Base-by-base conservation (phyloP, 2,329 filamentous ascomycete genomes). In the Coniosporium tulheliwenetii region DNA sequence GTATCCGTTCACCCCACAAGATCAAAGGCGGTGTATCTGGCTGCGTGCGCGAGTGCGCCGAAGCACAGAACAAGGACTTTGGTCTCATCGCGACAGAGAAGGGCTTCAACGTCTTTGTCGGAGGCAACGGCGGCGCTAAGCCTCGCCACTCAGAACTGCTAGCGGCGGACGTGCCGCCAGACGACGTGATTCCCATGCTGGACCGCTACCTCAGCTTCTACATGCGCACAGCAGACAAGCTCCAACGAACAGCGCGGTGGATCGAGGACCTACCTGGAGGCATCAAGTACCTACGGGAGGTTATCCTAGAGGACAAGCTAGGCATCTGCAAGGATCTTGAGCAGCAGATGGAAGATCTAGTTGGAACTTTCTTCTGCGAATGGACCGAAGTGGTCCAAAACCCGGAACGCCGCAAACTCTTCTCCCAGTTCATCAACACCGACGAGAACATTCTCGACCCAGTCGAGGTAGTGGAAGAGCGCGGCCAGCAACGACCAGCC, bases 191-290 rank as follows among this genome's bases (percentile, higher is more conserved):
- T 8, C 77, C 84, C 1, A 81, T 94, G 43, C 67, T 94, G 2
- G 87, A 94, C 58, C 79, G 87, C 36, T 94, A 91, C 54, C 72
- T 94, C 16, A 85, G 87, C 63, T 89, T 94, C 67, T 94, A 94
- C 63, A 91, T 94, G 52, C 82, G 85, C 48, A 93, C 87, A 0
- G 86, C 85, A 36, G 86, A 94, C 64, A 86, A 83, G 55, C 75
- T 94, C 0, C 85, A 94, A 60, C 75, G 86, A 39, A 94, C 86
- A 19, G 86, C 86, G 0, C 73, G 85, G 16, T 94, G 86, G 86
- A 67, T 94, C 32, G 86, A 94, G 59, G 73, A 71, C 40, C 71
- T 93, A 0, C 85, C 86, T 0, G 86, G 85, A 5, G 86, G 86
- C 1, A 79, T 94, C 61, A 72, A 75, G 44, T 93, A 93, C 55